Evolutionary conservation across 2,329 filamentous ascomycete genomes (phyloP).

Genomic region (Thielaviopsis punctulata): DNA sequence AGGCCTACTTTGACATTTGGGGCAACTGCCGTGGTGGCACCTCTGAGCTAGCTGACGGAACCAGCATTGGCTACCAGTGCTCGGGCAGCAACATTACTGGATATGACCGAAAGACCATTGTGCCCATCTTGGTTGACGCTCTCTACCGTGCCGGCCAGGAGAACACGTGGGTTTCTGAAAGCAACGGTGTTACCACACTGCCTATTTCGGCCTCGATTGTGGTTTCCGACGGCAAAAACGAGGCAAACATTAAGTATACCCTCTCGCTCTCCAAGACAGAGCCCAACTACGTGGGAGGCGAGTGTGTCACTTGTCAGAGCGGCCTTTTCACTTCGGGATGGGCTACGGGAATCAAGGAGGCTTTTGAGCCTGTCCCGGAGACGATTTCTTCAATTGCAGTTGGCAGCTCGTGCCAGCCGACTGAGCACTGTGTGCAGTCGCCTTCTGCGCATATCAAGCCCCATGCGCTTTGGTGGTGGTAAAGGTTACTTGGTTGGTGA

Average conservation of each 20-base stretch:
- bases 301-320: slow-evolving; percentile 3
- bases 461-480: slow-evolving; percentile 3
- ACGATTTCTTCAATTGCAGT: not conserved
- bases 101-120: slow-evolving; percentile 1
- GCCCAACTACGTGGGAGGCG: not conserved
- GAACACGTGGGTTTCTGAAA: not conserved
- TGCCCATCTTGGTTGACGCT: slow-evolving; percentile 4
- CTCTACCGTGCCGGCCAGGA: slow-evolving; percentile 4
- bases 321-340: not conserved
- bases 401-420: slow-evolving; percentile 1
- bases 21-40: slow-evolving; percentile 4
- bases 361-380: not conserved
- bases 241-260: slow-evolving; percentile 2
- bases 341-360: not conserved
- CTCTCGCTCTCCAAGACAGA: not conserved
- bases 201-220: slow-evolving; percentile 1
- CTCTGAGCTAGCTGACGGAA: not conserved
- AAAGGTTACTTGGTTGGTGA: not conserved
- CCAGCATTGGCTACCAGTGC: slow-evolving; percentile 6
- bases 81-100: slow-evolving; percentile 1
- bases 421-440: not conserved
- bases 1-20: slow-evolving; percentile 8
- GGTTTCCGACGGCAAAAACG: slow-evolving; percentile 1
- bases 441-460: not conserved
- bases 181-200: not conserved